phyloP scores from a whole-genome alignment of 164 flowering plant genomes.

The Santalum album region DNA sequence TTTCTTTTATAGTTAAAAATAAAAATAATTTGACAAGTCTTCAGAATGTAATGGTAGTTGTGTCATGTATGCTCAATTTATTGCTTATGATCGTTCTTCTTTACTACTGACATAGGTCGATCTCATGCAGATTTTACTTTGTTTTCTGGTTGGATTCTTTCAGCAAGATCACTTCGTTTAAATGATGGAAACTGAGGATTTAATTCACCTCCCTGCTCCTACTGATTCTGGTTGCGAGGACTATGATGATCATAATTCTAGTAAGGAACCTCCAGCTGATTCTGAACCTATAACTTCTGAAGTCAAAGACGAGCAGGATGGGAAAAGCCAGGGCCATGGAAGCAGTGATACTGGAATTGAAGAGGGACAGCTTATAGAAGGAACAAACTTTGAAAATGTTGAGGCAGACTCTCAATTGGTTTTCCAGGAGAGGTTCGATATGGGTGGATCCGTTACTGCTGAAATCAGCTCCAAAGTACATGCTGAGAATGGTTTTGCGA shows the following conservation, averaged over 20 bases:
- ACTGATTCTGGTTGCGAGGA: slow-evolving; percentile 14
- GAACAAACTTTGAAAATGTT: slow-evolving; percentile 19
- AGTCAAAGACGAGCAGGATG: slow-evolving; percentile 11
- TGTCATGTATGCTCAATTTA: no score
- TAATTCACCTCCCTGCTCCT: slow-evolving; percentile 23
- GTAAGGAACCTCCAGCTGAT: slow-evolving; percentile 15
- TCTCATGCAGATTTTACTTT: no score
- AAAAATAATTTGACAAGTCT: no score
- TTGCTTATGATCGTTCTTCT: no score
- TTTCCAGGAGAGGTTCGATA: slow-evolving; percentile 16
- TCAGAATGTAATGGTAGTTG: no score
- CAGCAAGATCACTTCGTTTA: no score
- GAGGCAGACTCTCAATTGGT: slow-evolving; percentile 11
- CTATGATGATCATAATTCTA: slow-evolving; percentile 14
- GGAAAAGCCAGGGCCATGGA: no score
- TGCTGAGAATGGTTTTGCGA: slow-evolving; percentile 24
- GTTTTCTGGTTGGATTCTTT: no score
- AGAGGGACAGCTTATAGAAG: no score
- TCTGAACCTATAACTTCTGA: slow-evolving; percentile 14
- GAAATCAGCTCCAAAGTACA: slow-evolving; percentile 14
- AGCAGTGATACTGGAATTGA: no score
- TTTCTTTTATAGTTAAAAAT: no score
- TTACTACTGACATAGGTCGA: no score
- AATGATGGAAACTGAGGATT: slow-evolving; percentile 44
- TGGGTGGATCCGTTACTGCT: slow-evolving; percentile 21